Base-by-base conservation (phyloP, 2,329 filamentous ascomycete genomes). In the Cyphellophora europaea region DNA sequence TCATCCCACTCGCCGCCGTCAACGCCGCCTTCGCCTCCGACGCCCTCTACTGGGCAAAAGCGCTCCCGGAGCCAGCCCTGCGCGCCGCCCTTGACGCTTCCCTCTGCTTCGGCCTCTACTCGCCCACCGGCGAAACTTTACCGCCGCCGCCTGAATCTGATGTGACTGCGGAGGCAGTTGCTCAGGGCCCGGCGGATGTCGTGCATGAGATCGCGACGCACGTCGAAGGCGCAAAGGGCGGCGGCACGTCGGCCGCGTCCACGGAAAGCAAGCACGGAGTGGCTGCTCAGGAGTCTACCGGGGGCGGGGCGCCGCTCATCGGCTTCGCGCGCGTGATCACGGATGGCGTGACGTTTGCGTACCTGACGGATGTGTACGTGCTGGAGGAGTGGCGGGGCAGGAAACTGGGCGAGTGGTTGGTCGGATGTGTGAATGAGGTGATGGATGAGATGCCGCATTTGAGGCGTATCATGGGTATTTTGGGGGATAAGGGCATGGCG, bases 351-450 rank as follows among this genome's bases (percentile, higher is more conserved):
- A 80, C 79, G 0, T 74, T 83, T 45, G 77, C 71, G 16, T 86
- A 82, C 48, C 56, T 81, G 27, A 79, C 79, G 16, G 80, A 84
- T 49, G 74, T 83, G 14, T 84, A 80, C 53, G 62, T 84, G 15
- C 52, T 74, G 3, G 62, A 69, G 0, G 63, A 69, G 19, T 71
- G 75, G 47, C 76, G 79, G 50, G 67, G 71, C 3, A 59, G 65
- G 6, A 77, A 80, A 0, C 60, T 85, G 2, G 80, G 74, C 3
- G 67, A 61, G 29, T 84, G 77, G 76, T 57, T 84, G 52, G 70
- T 82, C 53, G 54, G 62, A 4, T 76, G 71, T 45, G 55, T 80
- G 39, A 66, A 72, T 44, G 74, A 81, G 47, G 54, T 70, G 4
- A 51, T 75, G 27, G 55, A 64, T 13, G 61, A 60, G 19, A 74